Conservation (phyloP, 1,284 basidiomycete genomes). For the Fereydounia khargensis region DNA sequence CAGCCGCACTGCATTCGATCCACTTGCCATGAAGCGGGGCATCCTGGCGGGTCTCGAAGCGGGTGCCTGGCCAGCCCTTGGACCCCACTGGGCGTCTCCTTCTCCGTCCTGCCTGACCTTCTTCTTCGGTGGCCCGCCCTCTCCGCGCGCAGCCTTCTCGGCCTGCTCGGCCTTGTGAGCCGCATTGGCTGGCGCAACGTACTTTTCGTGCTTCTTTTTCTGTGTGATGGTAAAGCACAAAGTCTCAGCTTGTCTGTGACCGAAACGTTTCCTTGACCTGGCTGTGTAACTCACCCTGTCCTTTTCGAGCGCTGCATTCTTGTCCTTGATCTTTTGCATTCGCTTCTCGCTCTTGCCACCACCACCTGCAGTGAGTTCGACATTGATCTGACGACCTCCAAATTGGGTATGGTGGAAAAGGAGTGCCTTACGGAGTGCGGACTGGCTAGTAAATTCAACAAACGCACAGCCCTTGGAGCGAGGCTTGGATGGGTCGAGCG, state of each 20-base stretch:
- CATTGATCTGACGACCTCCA: constrained; percentile 53
- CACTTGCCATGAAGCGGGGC: too few species aligned
- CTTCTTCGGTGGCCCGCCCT: constrained; percentile 7
- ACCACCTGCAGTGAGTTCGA: constrained; percentile 55
- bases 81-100: too few species aligned
- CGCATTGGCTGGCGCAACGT: constrained; percentile 47
- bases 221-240: background rate
- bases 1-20: too few species aligned
- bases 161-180: constrained; percentile 24
- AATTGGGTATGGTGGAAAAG: constrained; percentile 54
- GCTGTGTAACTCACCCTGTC: constrained; percentile 20
- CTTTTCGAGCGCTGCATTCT: constrained; percentile 50
- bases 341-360: constrained; percentile 46
- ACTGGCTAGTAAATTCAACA: constrained; percentile 43
- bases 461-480: constrained; percentile 54
- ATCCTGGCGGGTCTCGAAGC: too few species aligned
- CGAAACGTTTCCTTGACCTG: background rate
- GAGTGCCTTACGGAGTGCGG: constrained; percentile 48
- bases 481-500: constrained; percentile 37
- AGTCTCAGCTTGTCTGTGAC: background rate
- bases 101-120: constrained; percentile 1
- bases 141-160: constrained; percentile 3
- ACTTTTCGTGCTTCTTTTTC: constrained; percentile 48
- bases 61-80: too few species aligned
- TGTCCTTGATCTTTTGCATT: constrained; percentile 49